phyloP scores from a whole-genome alignment of 306 rosid species.

The Argentina anserina region DNA sequence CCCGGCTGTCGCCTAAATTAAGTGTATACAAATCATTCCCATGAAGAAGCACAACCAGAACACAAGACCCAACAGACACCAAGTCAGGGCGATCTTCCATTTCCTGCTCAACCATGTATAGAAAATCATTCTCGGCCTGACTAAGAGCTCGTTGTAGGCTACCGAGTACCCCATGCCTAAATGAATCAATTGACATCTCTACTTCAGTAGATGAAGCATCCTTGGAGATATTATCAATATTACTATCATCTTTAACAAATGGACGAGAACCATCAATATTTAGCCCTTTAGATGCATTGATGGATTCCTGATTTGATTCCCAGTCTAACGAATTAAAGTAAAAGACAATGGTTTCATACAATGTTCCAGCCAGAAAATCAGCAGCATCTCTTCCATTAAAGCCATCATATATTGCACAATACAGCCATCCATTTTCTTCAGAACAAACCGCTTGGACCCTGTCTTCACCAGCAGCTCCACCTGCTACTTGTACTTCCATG shows the following conservation, averaged over 20 bases:
- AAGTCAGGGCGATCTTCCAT: conserved; percentile 95
- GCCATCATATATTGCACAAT: conserved; percentile 94
- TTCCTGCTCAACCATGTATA: conserved; percentile 97
- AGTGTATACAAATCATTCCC: conserved; percentile 85
- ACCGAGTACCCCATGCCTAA: conserved; percentile 61
- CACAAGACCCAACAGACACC: conserved; percentile 95
- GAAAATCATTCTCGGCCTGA: conserved; percentile 87
- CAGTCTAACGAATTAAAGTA: conserved; percentile 54
- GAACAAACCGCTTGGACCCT: conserved; percentile 99
- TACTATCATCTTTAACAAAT: conserved; percentile 26
- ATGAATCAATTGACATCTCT: conserved; percentile 29
- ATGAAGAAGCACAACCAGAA: conserved; percentile 77
- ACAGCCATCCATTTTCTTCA: conserved; percentile 97
- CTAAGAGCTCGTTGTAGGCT: conserved; percentile 63
- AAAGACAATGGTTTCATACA: conserved; percentile 75
- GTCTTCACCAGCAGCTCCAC: conserved; percentile 99
- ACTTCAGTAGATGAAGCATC: conserved; percentile 26
- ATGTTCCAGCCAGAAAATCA: conserved; percentile 91
- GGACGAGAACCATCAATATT: conserved; percentile 38
- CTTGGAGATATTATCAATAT: conserved; percentile 24
- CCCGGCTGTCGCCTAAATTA: conserved; percentile 91
- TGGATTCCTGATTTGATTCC: conserved; percentile 46
- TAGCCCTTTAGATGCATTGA: conserved; percentile 21
- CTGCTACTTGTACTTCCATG: conserved; percentile 88
- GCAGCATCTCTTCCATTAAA: conserved; percentile 99